Evolutionary conservation across 2,329 filamentous ascomycete genomes (phyloP), one percentile per base, ranked within the genome.

Genomic region (Arthrobotrys musiformis): DNA sequence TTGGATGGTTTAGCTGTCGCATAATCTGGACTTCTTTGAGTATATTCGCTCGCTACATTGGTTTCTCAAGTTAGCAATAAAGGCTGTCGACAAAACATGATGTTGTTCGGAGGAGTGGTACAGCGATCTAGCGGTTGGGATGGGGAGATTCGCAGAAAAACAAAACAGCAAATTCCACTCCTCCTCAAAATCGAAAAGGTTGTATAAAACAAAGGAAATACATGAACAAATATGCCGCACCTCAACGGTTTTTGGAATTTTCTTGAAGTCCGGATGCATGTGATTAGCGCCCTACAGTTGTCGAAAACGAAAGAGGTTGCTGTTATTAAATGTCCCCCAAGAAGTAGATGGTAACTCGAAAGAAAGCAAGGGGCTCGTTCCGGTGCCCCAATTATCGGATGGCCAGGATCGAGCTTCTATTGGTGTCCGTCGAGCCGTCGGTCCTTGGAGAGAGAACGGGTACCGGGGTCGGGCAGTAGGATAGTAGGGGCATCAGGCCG

Each of bases 21-120:
- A 99, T 99, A 81, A 99, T 99, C 82, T 97, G 93, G 13, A 99
- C 95, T 84, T 99, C 95, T 85, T 99, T 99, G 78, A 99, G 86
- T 80, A 99, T 98, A 82, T 98, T 99, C 79, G 94, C 93, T 85
- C 95, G 89, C 95, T 99, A 84, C 79, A 79, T 72, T 79, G 77
- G 26, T 78, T 58, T 81, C 44, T 79, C 69, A 77, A 69, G 70
- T 78, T 73, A 79, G 78, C 63, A 48, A 44, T 26, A 46, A 60
- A 30, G 33, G 54, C 17, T 24, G 44, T 61, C 17, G 46, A 52
- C 26, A 22, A 28, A 22, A 2, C 13, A 54, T 63, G 17, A 13
- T 48, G n/a, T 17, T 6, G 28, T 40, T 13, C 7, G 42, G 52
- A 78, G 74, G 73, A 68, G 67, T 62, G 48, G 37, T 67, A 78